Conservation (phyloP, 2,329 filamentous ascomycete genomes). For the Hypoxylon sp. region DNA sequence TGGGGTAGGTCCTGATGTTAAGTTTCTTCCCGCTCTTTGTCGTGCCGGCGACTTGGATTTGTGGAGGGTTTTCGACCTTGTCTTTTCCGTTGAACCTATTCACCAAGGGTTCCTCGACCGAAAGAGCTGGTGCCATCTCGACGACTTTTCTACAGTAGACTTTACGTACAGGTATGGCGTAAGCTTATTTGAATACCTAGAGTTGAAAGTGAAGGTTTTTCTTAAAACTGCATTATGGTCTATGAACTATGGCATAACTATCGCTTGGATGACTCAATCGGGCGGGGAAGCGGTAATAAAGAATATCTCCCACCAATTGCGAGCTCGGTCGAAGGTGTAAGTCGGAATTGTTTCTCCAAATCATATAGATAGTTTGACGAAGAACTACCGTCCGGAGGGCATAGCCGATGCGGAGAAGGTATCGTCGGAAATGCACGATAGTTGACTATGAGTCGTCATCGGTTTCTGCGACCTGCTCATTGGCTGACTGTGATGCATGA, state of each 20-base stretch:
- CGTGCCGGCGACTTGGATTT: conserved; percentile 50
- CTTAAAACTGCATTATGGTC: neutral
- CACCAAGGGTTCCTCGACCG: conserved; percentile 12
- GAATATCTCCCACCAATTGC: conserved; percentile 34
- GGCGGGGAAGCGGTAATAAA: conserved; percentile 35
- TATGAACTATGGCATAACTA: conserved; percentile 2
- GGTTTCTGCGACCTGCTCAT: neutral
- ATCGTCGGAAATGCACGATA: conserved; percentile 8
- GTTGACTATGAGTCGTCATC: conserved; percentile 7
- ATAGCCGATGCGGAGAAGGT: conserved; percentile 32
- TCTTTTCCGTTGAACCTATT: conserved; percentile 38
- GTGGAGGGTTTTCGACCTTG: conserved; percentile 42
- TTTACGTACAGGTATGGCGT: conserved; percentile 21
- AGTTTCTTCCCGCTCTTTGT: conserved; percentile 52
- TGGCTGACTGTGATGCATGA: conserved; percentile 12
- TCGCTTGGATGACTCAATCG: conserved; percentile 28
- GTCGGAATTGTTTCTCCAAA: conserved; percentile 31
- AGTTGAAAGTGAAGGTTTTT: neutral
- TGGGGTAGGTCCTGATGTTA: conserved; percentile 51
- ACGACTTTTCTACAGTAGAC: conserved; percentile 36
- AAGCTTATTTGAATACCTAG: neutral
- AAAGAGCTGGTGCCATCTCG: conserved; percentile 17
- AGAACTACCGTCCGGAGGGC: conserved; percentile 21
- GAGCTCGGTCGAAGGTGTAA: conserved; percentile 16
- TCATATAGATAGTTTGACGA: conserved; percentile 11